These are phyloP conservation scores for Acanthamoeba royreba DNA, from an alignment of 208 protist species.

Conservation along the genomic window DNA sequence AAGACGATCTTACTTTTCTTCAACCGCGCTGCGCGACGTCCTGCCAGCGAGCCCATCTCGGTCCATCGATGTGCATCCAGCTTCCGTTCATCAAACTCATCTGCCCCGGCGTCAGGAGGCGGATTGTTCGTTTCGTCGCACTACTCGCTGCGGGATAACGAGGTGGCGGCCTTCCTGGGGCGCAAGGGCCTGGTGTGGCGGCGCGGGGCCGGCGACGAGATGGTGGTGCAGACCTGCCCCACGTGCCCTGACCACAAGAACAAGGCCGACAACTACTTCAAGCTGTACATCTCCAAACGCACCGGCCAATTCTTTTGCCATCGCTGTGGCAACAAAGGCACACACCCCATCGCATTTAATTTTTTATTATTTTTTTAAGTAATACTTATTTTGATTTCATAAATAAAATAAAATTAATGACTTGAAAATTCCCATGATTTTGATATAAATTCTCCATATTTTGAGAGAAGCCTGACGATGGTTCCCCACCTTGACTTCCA, in stretches of 20 bases:
- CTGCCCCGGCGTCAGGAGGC: too few relatives aligned
- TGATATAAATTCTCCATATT: too few relatives aligned
- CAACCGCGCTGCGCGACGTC: too few relatives aligned
- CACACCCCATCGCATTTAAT: not conserved
- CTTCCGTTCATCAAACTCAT: not conserved
- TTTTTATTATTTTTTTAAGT: not conserved
- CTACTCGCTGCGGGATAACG: not conserved
- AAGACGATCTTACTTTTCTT: too few relatives aligned
- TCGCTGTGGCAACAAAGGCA: constrained; percentile 63
- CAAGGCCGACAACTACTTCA: constrained; percentile 66
- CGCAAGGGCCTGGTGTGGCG: not conserved
- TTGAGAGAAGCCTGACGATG: not conserved
- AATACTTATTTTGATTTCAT: not conserved
- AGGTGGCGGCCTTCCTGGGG: not conserved
- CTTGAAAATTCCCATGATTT: too few relatives aligned
- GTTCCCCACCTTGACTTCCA: not conserved
- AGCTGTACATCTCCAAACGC: constrained; percentile 66
- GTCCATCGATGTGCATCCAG: too few relatives aligned
- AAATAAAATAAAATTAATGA: too few relatives aligned
- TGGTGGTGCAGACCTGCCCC: constrained; percentile 64
- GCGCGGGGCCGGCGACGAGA: constrained; percentile 27
- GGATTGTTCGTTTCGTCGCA: not conserved
- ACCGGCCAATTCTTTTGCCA: constrained; percentile 66
- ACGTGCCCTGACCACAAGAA: constrained; percentile 66
- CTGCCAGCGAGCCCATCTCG: too few relatives aligned